These are phyloP conservation scores for Quercus phellos DNA, from an alignment of 331 rosid genomes.

Conservation along the genomic window DNA sequence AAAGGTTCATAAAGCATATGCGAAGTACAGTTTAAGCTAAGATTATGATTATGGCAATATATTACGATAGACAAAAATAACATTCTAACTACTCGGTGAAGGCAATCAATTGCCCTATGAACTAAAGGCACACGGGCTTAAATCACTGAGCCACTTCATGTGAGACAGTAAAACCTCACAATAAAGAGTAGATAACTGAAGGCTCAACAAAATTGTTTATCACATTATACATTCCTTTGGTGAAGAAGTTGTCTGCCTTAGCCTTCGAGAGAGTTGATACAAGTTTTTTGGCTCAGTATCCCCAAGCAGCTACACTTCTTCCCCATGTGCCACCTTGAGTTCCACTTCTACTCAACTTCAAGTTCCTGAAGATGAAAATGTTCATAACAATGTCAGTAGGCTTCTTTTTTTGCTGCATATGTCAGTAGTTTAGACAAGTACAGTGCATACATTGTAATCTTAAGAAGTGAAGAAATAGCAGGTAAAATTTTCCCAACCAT, in stretches of 20 bases:
- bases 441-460: neutral
- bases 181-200: slow-evolving; percentile 11
- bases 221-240: slow-evolving; percentile 7
- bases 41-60: slow-evolving; percentile 16
- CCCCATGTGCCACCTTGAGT: slow-evolving; percentile 15
- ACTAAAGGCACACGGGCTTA: slow-evolving; percentile 23
- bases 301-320: slow-evolving; percentile 12
- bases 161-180: slow-evolving; percentile 28
- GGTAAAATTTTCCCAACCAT: neutral
- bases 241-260: slow-evolving; percentile 21
- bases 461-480: neutral
- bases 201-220: slow-evolving; percentile 18
- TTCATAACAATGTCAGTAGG: slow-evolving; percentile 15
- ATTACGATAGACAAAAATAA: slow-evolving; percentile 30
- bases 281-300: slow-evolving; percentile 10
- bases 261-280: slow-evolving; percentile 14
- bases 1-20: neutral
- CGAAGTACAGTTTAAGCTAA: neutral
- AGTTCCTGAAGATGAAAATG: slow-evolving; percentile 38
- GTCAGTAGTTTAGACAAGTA: neutral
- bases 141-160: slow-evolving; percentile 14
- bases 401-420: neutral
- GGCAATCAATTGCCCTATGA: slow-evolving; percentile 10
- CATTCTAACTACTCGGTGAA: slow-evolving; percentile 1
- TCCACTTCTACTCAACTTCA: slow-evolving; percentile 27